Percentiles rank a stretch among this genome's conserved stretches.
phyloP scores from a whole-genome alignment of 345 rosid species.

The Lepidium aucheri region DNA sequence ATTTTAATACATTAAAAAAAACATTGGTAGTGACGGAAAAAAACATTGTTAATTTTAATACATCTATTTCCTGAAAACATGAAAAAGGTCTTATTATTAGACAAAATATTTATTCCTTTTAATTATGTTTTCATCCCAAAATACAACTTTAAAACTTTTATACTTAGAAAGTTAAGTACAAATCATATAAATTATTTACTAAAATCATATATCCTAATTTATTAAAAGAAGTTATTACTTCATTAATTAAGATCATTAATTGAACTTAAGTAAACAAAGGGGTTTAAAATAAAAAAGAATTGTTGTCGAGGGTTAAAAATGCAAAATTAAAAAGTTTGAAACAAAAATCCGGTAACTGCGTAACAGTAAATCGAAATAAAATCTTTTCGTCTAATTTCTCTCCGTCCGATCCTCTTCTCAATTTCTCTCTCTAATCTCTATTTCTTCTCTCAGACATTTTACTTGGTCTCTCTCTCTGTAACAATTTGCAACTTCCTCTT shows the following conservation, averaged over 20 bases:
- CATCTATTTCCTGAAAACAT: background rate
- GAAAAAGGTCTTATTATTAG: background rate
- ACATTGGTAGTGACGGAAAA: too few species aligned
- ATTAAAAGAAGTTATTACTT: too few species aligned
- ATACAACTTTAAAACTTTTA: too few species aligned
- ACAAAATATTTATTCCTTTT: background rate
- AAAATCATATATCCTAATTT: too few species aligned
- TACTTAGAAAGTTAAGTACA: too few species aligned
- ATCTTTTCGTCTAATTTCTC: background rate
- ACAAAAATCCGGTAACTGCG: constrained; percentile 16
- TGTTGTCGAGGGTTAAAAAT: constrained; percentile 18
- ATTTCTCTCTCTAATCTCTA: background rate
- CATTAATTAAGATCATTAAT: background rate
- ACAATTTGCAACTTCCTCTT: background rate
- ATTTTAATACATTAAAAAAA: too few species aligned
- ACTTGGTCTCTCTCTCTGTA: constrained; percentile 17
- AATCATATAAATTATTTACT: too few species aligned
- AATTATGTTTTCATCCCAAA: background rate
- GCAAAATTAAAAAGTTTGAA: background rate
- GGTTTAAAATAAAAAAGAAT: background rate
- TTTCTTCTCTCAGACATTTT: background rate
- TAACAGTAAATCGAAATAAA: constrained; percentile 16
- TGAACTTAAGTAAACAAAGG: background rate
- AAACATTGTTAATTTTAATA: background rate
- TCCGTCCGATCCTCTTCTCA: background rate